These are phyloP conservation scores for Luzula sylvatica DNA, from an alignment of 176 grass and related monocot genomes.

Conservation along the genomic window DNA sequence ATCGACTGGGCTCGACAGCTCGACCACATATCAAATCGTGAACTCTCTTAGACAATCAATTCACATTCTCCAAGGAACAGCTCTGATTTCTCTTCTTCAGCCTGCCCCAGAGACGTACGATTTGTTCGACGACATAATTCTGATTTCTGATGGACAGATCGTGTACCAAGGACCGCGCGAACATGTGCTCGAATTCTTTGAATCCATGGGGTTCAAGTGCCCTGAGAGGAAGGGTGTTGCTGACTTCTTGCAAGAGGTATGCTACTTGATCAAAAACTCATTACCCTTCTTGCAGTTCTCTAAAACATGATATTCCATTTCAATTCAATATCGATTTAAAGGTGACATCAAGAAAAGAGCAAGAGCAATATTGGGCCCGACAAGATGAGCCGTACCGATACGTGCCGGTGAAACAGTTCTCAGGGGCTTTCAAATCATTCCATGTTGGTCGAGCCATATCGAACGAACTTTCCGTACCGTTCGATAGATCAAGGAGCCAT, in stretches of 20 bases:
- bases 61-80: constrained; percentile 27
- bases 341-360: constrained; percentile 34
- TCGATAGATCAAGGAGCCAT: constrained; percentile 25
- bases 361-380: constrained; percentile 27
- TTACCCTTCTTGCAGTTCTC: not conserved
- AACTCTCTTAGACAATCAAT: constrained; percentile 17
- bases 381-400: constrained; percentile 25
- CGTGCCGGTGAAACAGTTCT: constrained; percentile 28
- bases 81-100: constrained; percentile 25
- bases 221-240: constrained; percentile 35
- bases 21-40: constrained; percentile 30
- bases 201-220: constrained; percentile 29
- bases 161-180: constrained; percentile 29
- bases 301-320: not conserved
- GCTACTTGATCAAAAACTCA: not conserved
- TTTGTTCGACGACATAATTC: constrained; percentile 32
- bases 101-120: constrained; percentile 34
- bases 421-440: constrained; percentile 25
- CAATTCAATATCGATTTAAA: not conserved
- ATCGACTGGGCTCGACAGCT: constrained; percentile 35
- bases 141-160: constrained; percentile 23
- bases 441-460: constrained; percentile 17
- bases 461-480: constrained; percentile 18
- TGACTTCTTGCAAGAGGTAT: constrained; percentile 37
- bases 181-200: constrained; percentile 30